Base-by-base conservation (phyloP, 495 filamentous ascomycete genomes). In the Xylaria palmicola region DNA sequence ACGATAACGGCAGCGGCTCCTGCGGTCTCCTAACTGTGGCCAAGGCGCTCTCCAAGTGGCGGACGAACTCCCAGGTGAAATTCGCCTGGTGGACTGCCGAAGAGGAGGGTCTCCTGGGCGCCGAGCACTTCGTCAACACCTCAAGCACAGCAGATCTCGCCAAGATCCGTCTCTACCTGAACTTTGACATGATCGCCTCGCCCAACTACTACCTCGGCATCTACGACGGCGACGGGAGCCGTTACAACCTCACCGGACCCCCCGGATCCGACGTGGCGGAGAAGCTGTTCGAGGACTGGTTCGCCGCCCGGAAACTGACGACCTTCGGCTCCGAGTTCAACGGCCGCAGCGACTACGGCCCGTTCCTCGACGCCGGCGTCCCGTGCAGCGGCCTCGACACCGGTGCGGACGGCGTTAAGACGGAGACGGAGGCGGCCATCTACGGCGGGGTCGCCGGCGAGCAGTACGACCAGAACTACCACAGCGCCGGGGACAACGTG, bases 181-280 rank as follows among this genome's bases (percentile, higher is more conserved):
- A 91, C 76, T 88, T 89, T 63, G 88, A 91, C 73, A 91, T 91
- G 88, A 88, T 90, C 59, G 88, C 88, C 43, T 84, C 79, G 15
- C 88, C 88, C 44, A 90, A 91, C 77, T 90, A 84, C 65, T 77
- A 82, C 15, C 79, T 84, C 65, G 83, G 81, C 67, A 80, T 90
- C 70, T 90, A 89, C 68, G 89, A 91, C 69, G 88, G 88, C 43
- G 86, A 89, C 62, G 88, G 88, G 43, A 74, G 68, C 48, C 67
- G 80, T 17, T 90, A 84, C 75, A 85, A 86, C 74, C 57, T 78
- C 26, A 79, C 79, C 12, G 88, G 86, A 8, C 87, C 89, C 0
- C 59, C 82, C 0, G 88, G 88, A 0, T 88, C 84, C 37, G 88
- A 77, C 34, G 70, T 83, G 48, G 85, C 85, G 45, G 86, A 91